These are phyloP conservation scores for Filobasidium floriforme DNA, from an alignment of 768 basidiomycete genomes.

Conservation along the genomic window DNA sequence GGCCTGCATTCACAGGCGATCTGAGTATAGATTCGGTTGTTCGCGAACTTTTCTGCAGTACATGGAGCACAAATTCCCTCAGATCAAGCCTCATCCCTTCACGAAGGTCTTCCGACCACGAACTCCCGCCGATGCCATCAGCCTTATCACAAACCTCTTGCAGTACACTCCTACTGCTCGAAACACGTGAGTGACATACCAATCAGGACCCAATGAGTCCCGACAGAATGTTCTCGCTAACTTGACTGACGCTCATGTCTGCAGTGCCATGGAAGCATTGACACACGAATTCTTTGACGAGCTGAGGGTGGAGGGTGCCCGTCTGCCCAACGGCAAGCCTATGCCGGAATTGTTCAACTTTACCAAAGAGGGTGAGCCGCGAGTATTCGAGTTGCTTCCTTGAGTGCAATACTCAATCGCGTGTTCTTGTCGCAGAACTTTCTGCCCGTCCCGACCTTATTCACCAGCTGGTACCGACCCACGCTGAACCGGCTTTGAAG, in stretches of 20 bases:
- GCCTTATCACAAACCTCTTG: conserved; percentile 84
- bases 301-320: conserved; percentile 75
- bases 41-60: conserved; percentile 48
- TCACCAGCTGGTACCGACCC: conserved; percentile 77
- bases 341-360: conserved; percentile 93
- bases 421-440: conserved; percentile 57
- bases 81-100: conserved; percentile 99
- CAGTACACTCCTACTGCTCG: conserved; percentile 97
- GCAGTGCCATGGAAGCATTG: conserved; percentile 61
- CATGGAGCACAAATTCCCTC: conserved; percentile 99
- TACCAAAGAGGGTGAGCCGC: conserved; percentile 76
- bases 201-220: neutral
- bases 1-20: neutral
- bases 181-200: conserved; percentile 50
- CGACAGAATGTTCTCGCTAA: neutral
- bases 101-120: conserved; percentile 98
- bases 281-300: conserved; percentile 86
- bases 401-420: conserved; percentile 1
- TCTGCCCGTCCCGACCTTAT: conserved; percentile 93
- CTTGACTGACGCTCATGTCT: neutral
- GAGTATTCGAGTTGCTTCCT: neutral
- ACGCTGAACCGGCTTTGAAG: conserved; percentile 76
- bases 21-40: neutral
- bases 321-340: conserved; percentile 95
- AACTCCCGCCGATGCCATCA: conserved; percentile 91